Evolutionary conservation across 1,139 yeast genomes (phyloP).

Genomic region (Geotrichum reessii): DNA sequence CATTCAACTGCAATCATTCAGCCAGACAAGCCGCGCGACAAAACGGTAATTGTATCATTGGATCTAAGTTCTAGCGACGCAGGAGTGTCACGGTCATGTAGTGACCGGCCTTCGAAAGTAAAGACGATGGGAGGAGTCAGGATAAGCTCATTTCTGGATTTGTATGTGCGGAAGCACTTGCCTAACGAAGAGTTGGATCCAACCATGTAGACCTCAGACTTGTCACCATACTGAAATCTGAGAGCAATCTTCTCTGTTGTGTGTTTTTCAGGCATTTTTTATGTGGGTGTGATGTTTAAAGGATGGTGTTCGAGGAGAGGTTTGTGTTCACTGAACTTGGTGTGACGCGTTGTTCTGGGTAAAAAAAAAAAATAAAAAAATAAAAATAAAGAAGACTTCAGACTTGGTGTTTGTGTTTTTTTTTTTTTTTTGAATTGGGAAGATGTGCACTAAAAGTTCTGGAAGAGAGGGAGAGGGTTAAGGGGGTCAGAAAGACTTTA

Average conservation of each 20-base stretch:
- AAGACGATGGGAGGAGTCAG: constrained; percentile 10
- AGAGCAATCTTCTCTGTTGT: constrained; percentile 7
- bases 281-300: not conserved
- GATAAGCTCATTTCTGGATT: constrained; percentile 7
- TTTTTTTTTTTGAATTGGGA: not conserved
- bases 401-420: not conserved
- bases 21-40: constrained; percentile 13
- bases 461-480: not conserved
- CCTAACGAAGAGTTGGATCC: constrained; percentile 7
- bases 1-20: not conserved
- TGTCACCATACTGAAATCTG: constrained; percentile 13
- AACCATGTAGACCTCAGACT: constrained; percentile 14
- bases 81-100: constrained; percentile 14
- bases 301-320: not conserved
- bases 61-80: constrained; percentile 2
- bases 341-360: not conserved
- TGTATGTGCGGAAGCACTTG: constrained; percentile 15
- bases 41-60: constrained; percentile 5
- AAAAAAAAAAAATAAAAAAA: not conserved
- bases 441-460: not conserved
- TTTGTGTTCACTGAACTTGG: not conserved
- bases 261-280: not conserved
- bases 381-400: too few species aligned
- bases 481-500: too few species aligned
- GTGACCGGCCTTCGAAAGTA: constrained; percentile 10